A percentile compares a stretch with the other conserved stretches of the same genome.
These are phyloP conservation scores for Chytriomyces sp. DNA, from an alignment of 192 early-diverging fungal species.

Conservation along the genomic window DNA sequence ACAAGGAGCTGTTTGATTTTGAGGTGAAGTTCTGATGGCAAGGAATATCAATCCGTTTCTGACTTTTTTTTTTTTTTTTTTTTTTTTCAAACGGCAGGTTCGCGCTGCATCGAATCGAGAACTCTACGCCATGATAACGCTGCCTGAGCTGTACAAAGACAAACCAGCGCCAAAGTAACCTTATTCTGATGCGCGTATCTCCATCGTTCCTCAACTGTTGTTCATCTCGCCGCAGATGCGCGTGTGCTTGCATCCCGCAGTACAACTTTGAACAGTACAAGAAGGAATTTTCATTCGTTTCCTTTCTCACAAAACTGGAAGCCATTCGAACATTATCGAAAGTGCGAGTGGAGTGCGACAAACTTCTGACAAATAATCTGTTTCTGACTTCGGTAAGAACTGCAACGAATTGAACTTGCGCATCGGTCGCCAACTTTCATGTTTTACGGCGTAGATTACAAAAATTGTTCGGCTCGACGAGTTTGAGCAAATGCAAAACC, in stretches of 20 bases:
- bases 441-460: conserved; percentile 47
- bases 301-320: conserved; percentile 62
- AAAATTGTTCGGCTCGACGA: conserved; percentile 65
- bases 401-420: neutral
- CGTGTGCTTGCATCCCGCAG: conserved; percentile 30
- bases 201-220: neutral
- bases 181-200: neutral
- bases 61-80: neutral
- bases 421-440: neutral
- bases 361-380: conserved; percentile 45
- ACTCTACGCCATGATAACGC: conserved; percentile 5
- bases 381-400: conserved; percentile 27
- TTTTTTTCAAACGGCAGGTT: conserved; percentile 4
- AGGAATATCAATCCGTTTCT: too few species aligned
- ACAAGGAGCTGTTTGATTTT: conserved; percentile 56
- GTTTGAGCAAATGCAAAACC: conserved; percentile 63
- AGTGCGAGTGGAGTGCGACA: conserved; percentile 60
- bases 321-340: conserved; percentile 58
- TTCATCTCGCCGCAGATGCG: conserved; percentile 14
- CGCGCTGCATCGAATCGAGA: conserved; percentile 3
- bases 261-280: conserved; percentile 51
- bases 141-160: conserved; percentile 8
- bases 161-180: neutral
- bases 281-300: conserved; percentile 54
- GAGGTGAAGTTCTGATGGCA: too few species aligned